Evolutionary conservation across 108 stramenopile species (phyloP).

Genomic region (Schizochytrium sp.): DNA sequence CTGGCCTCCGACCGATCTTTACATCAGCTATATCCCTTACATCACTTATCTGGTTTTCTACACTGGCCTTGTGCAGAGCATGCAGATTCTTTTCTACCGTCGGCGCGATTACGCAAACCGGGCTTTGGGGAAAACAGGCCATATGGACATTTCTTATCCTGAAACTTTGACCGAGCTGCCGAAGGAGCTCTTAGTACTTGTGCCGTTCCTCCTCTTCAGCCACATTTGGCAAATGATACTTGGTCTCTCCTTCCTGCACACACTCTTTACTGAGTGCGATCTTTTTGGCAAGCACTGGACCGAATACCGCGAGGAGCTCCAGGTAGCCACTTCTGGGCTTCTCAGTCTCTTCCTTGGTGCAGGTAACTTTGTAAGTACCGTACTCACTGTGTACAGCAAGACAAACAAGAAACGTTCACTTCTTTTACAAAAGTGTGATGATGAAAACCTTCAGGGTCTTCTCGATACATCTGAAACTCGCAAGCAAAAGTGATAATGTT

Average conservation of each 20-base stretch:
- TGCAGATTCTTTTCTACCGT: conserved; percentile 53
- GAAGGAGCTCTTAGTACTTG: conserved; percentile 45
- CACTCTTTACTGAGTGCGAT: background rate
- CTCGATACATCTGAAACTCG: background rate
- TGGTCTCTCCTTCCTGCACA: background rate
- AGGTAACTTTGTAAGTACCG: conserved; percentile 50
- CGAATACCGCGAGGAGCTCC: conserved; percentile 62
- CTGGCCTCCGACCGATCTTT: conserved; percentile 55
- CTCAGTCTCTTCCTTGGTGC: conserved; percentile 28
- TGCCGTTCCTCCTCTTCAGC: conserved; percentile 32
- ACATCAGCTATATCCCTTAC: conserved; percentile 26
- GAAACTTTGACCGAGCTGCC: conserved; percentile 49
- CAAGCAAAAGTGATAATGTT: conserved; percentile 11
- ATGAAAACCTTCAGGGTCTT: background rate
- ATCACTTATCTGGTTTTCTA: conserved; percentile 33
- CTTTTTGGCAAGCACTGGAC: conserved; percentile 60
- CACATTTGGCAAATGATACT: conserved; percentile 40
- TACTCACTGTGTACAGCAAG: conserved; percentile 60
- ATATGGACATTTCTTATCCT: conserved; percentile 57
- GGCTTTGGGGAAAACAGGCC: conserved; percentile 43
- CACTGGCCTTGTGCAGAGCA: conserved; percentile 58
- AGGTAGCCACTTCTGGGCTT: conserved; percentile 26
- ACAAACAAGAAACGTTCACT: conserved; percentile 48
- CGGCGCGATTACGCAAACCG: conserved; percentile 36
- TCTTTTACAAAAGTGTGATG: background rate